Percentiles rank a stretch among this genome's conserved stretches.
phyloP scores from a whole-genome alignment of 2,329 filamentous ascomycete species.

The Paraconiothyrium brasiliense region DNA sequence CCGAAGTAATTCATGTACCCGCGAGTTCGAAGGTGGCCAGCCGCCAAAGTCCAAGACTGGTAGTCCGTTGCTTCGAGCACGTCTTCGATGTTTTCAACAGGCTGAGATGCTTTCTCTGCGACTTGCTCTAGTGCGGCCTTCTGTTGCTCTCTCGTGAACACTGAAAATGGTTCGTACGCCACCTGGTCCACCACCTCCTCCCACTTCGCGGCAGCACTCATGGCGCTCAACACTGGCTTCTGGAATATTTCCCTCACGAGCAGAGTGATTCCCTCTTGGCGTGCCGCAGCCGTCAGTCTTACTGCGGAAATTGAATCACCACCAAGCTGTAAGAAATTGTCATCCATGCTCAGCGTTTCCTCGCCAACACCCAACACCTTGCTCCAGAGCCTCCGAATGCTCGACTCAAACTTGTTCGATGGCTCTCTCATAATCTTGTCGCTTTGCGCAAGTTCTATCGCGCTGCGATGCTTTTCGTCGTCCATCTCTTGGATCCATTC shows the following conservation, averaged over 20 bases:
- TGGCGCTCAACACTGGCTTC: not conserved
- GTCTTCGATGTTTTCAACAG: slow-evolving; percentile 5
- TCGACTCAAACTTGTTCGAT: not conserved
- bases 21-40: slow-evolving; percentile 2
- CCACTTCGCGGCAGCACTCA: not conserved
- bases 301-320: slow-evolving; percentile 16
- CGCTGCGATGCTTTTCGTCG: not conserved
- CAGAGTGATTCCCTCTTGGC: slow-evolving; percentile 2
- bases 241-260: slow-evolving; percentile 9
- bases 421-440: slow-evolving; percentile 3
- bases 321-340: slow-evolving; percentile 13
- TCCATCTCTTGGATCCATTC: not conserved
- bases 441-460: not conserved
- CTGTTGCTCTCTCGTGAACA: not conserved
- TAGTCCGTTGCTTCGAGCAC: slow-evolving; percentile 11
- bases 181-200: not conserved
- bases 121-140: not conserved
- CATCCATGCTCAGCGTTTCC: slow-evolving; percentile 2
- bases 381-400: not conserved
- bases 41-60: slow-evolving; percentile 5
- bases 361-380: slow-evolving; percentile 2
- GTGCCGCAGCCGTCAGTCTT: not conserved
- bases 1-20: slow-evolving; percentile 13
- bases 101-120: not conserved
- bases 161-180: not conserved